Evolutionary conservation across 1,284 basidiomycete species (phyloP).

Genomic region (Cerioporus squamosus): DNA sequence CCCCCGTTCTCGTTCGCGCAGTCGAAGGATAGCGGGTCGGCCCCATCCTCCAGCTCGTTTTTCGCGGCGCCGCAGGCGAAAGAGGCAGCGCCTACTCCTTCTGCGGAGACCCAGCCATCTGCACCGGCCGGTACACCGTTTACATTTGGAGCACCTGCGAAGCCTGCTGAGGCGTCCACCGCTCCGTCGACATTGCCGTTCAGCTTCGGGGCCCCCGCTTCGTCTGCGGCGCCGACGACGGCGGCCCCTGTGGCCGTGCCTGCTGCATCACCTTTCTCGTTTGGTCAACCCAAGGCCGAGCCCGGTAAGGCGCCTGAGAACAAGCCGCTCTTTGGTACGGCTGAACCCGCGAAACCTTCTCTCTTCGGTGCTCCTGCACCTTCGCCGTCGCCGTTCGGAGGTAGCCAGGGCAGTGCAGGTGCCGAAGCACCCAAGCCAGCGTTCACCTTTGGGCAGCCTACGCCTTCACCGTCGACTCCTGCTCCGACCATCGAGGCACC

Average conservation of each 20-base stretch:
- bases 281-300: constrained; percentile 19
- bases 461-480: constrained; percentile 19
- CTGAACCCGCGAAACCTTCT: constrained; percentile 15
- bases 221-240: too few relatives aligned
- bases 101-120: constrained; percentile 2
- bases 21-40: constrained; percentile 5
- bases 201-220: constrained; percentile 14
- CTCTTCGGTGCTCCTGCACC: constrained; percentile 20
- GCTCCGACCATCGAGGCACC: constrained; percentile 28
- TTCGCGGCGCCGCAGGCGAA: not conserved
- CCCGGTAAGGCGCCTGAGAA: constrained; percentile 22
- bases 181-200: constrained; percentile 16
- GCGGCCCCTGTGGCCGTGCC: constrained; percentile 10
- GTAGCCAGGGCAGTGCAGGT: constrained; percentile 16
- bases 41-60: constrained; percentile 5
- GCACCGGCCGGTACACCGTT: constrained; percentile 10
- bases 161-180: constrained; percentile 16
- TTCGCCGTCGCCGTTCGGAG: constrained; percentile 22
- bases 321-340: constrained; percentile 13
- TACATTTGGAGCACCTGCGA: constrained; percentile 26
- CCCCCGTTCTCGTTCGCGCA: constrained; percentile 6
- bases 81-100: constrained; percentile 1
- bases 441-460: constrained; percentile 29
- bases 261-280: constrained; percentile 12
- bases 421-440: constrained; percentile 27